Percentiles rank a stretch among this genome's conserved stretches.
Conservation (phyloP, 305 asterid species). For the Striga hermonthica region DNA sequence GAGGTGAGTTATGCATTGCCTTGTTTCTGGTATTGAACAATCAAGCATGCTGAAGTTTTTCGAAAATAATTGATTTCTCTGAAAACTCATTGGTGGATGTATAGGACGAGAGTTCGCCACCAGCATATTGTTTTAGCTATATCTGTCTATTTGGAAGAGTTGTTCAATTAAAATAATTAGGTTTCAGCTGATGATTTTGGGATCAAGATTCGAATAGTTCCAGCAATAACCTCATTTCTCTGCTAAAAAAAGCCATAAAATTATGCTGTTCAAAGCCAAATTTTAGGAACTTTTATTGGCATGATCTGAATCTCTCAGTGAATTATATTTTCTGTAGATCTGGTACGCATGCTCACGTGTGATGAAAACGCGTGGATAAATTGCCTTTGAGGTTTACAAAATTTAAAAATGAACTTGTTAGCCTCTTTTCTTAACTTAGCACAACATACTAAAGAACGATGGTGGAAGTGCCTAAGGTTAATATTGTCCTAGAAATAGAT, state of each 20-base stretch:
- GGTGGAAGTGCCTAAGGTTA: neutral
- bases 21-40: neutral
- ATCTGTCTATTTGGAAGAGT: neutral
- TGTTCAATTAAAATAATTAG: neutral
- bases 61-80: neutral
- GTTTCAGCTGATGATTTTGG: neutral
- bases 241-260: neutral
- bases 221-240: neutral
- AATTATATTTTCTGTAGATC: no score
- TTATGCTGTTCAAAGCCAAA: neutral
- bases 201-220: neutral
- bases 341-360: neutral
- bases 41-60: neutral
- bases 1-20: constrained; percentile 48
- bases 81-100: neutral
- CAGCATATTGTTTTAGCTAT: neutral
- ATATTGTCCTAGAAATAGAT: no score
- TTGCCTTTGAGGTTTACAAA: neutral
- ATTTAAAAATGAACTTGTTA: neutral
- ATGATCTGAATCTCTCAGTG: no score
- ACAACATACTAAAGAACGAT: neutral
- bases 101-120: constrained; percentile 43
- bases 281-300: no score
- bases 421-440: neutral
- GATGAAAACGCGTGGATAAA: neutral